phyloP scores from a whole-genome alignment of 352 stramenopile species.

The Pythium phragmitis region DNA sequence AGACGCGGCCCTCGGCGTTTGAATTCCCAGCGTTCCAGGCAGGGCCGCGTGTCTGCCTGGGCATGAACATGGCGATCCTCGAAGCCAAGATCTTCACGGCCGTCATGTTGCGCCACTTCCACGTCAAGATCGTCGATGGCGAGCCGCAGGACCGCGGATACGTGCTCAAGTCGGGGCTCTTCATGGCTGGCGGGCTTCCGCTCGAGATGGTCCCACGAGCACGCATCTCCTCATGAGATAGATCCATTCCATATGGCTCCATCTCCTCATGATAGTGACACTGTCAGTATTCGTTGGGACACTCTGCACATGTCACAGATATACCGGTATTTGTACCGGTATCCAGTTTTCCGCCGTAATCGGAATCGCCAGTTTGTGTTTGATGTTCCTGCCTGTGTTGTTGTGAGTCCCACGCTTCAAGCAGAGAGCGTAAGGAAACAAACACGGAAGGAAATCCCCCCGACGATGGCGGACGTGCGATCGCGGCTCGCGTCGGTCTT shows the following conservation, averaged over 20 bases:
- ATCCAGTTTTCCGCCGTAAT: not conserved
- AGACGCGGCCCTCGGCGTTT: slow-evolving; percentile 53
- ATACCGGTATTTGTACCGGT: slow-evolving; percentile 5
- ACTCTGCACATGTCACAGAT: slow-evolving; percentile 20
- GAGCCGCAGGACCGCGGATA: slow-evolving; percentile 47
- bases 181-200: slow-evolving; percentile 52
- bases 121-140: slow-evolving; percentile 40
- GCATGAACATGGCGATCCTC: slow-evolving; percentile 72
- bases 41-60: slow-evolving; percentile 61
- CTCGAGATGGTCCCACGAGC: slow-evolving; percentile 39
- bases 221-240: slow-evolving; percentile 8
- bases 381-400: not conserved
- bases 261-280: slow-evolving; percentile 9
- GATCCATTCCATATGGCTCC: slow-evolving; percentile 8
- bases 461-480: slow-evolving; percentile 40
- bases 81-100: slow-evolving; percentile 64
- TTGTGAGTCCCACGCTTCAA: slow-evolving; percentile 19
- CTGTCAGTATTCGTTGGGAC: not conserved
- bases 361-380: slow-evolving; percentile 14
- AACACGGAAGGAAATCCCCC: not conserved
- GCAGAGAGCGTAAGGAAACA: not conserved
- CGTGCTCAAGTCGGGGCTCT: slow-evolving; percentile 51
- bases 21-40: slow-evolving; percentile 77
- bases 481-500: slow-evolving; percentile 61
- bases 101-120: slow-evolving; percentile 43